Evolutionary conservation across 23 red algal species (phyloP).

Genomic region (Gracilaria gracilis): DNA sequence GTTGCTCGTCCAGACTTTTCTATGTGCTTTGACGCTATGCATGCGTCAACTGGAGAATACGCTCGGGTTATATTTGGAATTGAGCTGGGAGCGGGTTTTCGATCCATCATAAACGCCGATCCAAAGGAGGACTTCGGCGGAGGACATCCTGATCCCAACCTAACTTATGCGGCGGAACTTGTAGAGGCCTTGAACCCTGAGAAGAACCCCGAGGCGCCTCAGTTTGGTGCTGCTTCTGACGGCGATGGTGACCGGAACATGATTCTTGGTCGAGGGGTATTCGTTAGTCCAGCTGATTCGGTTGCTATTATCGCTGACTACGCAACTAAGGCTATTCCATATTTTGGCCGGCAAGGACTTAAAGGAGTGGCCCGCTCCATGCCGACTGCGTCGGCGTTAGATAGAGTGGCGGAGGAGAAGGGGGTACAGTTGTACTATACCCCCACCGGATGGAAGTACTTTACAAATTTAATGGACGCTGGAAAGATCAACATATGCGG

Average conservation of each 20-base stretch:
- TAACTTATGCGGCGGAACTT: conserved; percentile 75
- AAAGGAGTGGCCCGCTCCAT: conserved; percentile 92
- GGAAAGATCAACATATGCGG: conserved; percentile 84
- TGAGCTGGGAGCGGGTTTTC: conserved; percentile 55
- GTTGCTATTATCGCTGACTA: conserved; percentile 94
- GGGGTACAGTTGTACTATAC: conserved; percentile 74
- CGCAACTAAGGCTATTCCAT: conserved; percentile 75
- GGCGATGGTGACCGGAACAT: conserved; percentile 98
- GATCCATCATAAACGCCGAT: conserved; percentile 47
- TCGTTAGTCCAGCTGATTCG: conserved; percentile 94
- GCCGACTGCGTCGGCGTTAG: conserved; percentile 82
- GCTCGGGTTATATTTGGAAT: conserved; percentile 73
- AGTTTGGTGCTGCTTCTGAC: conserved; percentile 92
- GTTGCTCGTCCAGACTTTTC: conserved; percentile 85
- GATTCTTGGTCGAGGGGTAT: conserved; percentile 85
- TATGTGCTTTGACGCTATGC: conserved; percentile 89
- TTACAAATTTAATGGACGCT: conserved; percentile 95
- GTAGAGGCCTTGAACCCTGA: conserved; percentile 35
- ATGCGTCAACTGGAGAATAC: conserved; percentile 79
- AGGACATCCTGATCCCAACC: conserved; percentile 86
- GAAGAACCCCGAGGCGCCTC: conserved; percentile 41
- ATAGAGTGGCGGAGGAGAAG: conserved; percentile 77
- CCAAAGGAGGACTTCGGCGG: conserved; percentile 86
- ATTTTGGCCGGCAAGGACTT: conserved; percentile 61
- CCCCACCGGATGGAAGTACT: conserved; percentile 97